These are phyloP conservation scores for Plasmodium inui DNA, from an alignment of 169 alveolate species.

Conservation along the genomic window DNA sequence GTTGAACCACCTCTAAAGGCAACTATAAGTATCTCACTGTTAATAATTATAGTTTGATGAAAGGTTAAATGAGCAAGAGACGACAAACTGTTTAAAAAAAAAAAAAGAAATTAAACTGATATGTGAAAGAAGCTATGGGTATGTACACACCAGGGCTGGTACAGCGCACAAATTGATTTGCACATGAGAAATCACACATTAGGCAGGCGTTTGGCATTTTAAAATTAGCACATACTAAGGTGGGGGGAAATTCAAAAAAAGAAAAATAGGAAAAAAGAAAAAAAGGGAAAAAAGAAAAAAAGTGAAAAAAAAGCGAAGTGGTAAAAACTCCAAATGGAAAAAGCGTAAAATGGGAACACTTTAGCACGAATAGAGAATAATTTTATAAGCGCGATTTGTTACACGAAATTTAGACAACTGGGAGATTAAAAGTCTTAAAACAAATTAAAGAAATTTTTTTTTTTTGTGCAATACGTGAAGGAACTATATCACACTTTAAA, in stretches of 20 bases:
- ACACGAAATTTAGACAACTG: neutral
- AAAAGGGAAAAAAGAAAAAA: constrained; percentile 6
- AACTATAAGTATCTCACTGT: neutral
- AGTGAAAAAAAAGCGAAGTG: neutral
- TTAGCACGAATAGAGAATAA: neutral
- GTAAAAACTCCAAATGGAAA: neutral
- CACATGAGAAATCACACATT: neutral
- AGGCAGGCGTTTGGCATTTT: neutral
- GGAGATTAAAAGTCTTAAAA: constrained; percentile 34
- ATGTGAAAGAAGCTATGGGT: neutral
- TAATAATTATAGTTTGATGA: neutral
- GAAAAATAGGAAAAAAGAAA: constrained; percentile 16
- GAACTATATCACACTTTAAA: constrained; percentile 29
- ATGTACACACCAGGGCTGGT: neutral
- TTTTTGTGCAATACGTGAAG: constrained; percentile 15
- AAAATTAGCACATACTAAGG: constrained; percentile 2
- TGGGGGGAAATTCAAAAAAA: constrained; percentile 11
- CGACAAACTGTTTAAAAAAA: neutral
- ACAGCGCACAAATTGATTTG: neutral
- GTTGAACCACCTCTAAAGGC: neutral
- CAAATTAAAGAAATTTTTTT: constrained; percentile 56
- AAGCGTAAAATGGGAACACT: neutral
- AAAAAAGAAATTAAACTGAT: neutral
- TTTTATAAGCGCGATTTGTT: neutral
- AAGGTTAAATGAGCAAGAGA: neutral